phyloP scores from a whole-genome alignment of 2,329 filamentous ascomycete genomes.

The Cladosporium sp. region DNA sequence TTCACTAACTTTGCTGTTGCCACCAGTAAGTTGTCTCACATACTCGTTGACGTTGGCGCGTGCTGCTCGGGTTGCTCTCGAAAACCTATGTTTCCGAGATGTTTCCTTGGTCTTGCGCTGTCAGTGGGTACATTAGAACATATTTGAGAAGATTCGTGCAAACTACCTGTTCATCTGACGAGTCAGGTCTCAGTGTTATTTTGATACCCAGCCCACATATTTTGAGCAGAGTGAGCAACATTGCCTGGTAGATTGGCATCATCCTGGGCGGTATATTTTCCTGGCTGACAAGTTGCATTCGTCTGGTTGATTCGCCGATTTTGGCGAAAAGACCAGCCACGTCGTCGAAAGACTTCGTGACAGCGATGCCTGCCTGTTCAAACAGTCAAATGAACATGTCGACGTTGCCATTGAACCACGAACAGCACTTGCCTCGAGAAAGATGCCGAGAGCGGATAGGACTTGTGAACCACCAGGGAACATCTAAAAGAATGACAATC shows the following conservation, averaged over 20 bases:
- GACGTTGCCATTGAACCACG: background rate
- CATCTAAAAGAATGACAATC: background rate
- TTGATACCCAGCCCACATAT: constrained; percentile 1
- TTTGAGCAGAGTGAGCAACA: background rate
- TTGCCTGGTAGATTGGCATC: background rate
- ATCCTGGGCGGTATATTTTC: background rate
- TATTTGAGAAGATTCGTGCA: too few relatives aligned
- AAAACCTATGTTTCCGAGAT: too few relatives aligned
- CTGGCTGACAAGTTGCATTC: background rate
- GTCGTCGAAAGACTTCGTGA: background rate
- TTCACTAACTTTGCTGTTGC: background rate
- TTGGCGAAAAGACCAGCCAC: background rate
- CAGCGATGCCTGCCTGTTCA: background rate
- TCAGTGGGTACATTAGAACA: too few relatives aligned
- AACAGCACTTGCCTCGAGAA: background rate
- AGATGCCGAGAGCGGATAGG: background rate
- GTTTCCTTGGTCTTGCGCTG: too few relatives aligned
- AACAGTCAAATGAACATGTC: background rate
- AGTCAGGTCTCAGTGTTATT: background rate
- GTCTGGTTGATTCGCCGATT: background rate
- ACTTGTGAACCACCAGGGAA: constrained; percentile 3
- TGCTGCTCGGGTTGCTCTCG: background rate
- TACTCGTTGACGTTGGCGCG: background rate
- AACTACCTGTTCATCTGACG: background rate
- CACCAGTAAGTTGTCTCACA: background rate